A percentile compares a stretch with the other conserved stretches of the same genome.
Conservation (phyloP, 2,329 filamentous ascomycete species). For the Fusarium protoensiforme region DNA sequence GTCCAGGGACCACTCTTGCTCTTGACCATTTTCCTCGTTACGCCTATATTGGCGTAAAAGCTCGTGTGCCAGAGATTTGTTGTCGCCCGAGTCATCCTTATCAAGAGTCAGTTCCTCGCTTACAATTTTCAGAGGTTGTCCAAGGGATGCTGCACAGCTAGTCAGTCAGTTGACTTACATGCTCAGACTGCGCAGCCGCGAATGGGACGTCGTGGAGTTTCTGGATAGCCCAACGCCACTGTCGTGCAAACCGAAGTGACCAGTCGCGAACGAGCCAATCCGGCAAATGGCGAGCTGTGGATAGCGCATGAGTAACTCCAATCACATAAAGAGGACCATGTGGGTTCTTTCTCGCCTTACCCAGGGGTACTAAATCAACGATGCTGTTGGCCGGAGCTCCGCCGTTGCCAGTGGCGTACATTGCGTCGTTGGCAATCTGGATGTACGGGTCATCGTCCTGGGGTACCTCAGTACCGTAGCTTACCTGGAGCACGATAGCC, state of each 20-base stretch:
- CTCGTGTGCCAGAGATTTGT: slow-evolving; percentile 41
- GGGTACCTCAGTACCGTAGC: slow-evolving; percentile 45
- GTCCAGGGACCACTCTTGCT: slow-evolving; percentile 47
- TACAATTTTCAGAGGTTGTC: background rate
- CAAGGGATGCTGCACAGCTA: background rate
- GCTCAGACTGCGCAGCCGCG: slow-evolving; percentile 40
- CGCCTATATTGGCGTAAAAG: slow-evolving; percentile 33
- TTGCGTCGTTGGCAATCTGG: slow-evolving; percentile 45
- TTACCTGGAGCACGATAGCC: slow-evolving; percentile 47
- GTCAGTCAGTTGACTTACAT: slow-evolving; percentile 34
- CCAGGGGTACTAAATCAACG: slow-evolving; percentile 58
- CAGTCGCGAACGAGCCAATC: slow-evolving; percentile 46
- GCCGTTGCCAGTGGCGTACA: slow-evolving; percentile 46
- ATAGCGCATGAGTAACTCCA: slow-evolving; percentile 11
- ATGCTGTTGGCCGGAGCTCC: slow-evolving; percentile 48
- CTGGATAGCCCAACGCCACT: slow-evolving; percentile 49
- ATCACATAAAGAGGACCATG: background rate
- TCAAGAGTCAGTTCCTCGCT: slow-evolving; percentile 21
- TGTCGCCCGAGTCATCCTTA: slow-evolving; percentile 17
- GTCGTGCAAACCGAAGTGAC: slow-evolving; percentile 46
- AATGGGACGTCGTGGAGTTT: slow-evolving; percentile 49
- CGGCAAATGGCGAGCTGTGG: slow-evolving; percentile 39
- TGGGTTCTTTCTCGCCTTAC: slow-evolving; percentile 28
- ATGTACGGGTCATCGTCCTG: slow-evolving; percentile 46
- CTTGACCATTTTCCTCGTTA: slow-evolving; percentile 17